Evolutionary conservation across 2,329 filamentous ascomycete genomes (phyloP).

Genomic region (Colletotrichum godetiae): DNA sequence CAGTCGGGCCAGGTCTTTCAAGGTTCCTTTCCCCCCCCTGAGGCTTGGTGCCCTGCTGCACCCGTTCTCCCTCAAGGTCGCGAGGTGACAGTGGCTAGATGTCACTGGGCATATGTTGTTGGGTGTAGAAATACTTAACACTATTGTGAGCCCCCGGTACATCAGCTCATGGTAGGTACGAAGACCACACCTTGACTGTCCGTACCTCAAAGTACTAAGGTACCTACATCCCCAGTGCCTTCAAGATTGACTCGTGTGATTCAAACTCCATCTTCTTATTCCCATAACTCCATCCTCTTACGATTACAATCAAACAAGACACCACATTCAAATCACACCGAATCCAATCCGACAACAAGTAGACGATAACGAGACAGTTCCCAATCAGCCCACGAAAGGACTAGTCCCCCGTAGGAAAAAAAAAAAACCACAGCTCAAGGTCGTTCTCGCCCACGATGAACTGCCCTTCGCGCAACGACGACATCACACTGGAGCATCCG

Average conservation of each 20-base stretch:
- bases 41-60: neutral
- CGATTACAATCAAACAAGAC: neutral
- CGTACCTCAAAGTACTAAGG: neutral
- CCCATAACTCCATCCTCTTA: neutral
- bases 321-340: neutral
- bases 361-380: neutral
- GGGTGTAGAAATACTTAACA: conserved; percentile 21
- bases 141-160: neutral
- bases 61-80: neutral
- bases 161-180: neutral
- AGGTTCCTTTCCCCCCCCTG: neutral
- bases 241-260: conserved; percentile 3
- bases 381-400: neutral
- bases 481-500: conserved; percentile 58
- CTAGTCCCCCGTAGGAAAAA: no score
- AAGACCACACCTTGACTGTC: no score
- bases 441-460: conserved; percentile 54
- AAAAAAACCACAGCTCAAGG: neutral
- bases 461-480: conserved; percentile 65
- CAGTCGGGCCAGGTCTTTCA: neutral
- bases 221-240: neutral
- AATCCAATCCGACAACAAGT: neutral
- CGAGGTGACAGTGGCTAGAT: neutral
- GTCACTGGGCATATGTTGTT: neutral
- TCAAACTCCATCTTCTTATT: neutral